These are phyloP conservation scores for Diaporthe citri DNA, from an alignment of 2,329 filamentous ascomycete species.

Conservation along the genomic window DNA sequence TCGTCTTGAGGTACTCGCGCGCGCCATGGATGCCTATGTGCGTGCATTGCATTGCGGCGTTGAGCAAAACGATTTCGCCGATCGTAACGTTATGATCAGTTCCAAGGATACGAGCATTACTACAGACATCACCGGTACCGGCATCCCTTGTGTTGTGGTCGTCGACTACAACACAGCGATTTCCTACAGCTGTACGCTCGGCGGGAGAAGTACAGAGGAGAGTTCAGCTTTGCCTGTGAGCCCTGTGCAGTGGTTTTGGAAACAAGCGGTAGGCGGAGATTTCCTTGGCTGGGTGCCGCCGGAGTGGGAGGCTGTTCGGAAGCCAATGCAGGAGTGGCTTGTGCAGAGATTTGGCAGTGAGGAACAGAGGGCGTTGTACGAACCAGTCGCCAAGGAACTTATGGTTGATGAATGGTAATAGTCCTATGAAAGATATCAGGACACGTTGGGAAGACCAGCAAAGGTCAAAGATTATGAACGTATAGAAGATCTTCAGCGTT, in stretches of 20 bases:
- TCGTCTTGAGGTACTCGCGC: conserved; percentile 1
- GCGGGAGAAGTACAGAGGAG: not conserved
- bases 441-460: not conserved
- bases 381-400: not conserved
- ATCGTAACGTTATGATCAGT: not conserved
- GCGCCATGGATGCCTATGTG: not conserved
- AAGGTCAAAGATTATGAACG: not conserved
- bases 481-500: not conserved
- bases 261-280: not conserved
- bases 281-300: not conserved
- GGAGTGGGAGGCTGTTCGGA: not conserved
- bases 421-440: not conserved
- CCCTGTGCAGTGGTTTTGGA: conserved; percentile 5
- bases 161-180: not conserved
- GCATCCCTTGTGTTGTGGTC: not conserved
- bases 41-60: conserved; percentile 1
- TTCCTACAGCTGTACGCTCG: not conserved
- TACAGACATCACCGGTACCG: not conserved
- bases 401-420: not conserved
- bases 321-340: conserved; percentile 6
- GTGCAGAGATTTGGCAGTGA: not conserved
- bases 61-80: conserved; percentile 3
- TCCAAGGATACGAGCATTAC: not conserved
- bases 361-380: conserved; percentile 5
- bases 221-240: not conserved